Evolutionary conservation across 2,329 filamentous ascomycete species (phyloP).

Genomic region (Alternaria conjuncta): DNA sequence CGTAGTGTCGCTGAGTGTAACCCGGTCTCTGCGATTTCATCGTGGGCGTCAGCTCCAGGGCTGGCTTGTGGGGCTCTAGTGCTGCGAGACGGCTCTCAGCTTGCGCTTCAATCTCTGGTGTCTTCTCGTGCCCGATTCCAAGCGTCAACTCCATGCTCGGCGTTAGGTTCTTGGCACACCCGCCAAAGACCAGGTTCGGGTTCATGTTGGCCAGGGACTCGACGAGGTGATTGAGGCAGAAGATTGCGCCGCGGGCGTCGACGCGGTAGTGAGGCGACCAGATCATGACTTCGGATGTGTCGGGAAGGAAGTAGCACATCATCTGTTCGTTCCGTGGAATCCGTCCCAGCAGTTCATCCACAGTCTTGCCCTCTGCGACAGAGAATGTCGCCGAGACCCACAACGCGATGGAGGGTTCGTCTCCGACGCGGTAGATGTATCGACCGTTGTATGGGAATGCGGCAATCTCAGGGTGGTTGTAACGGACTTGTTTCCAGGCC

Average conservation of each 20-base stretch:
- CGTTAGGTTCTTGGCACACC: conserved; percentile 32
- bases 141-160: conserved; percentile 31
- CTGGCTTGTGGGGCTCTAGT: conserved; percentile 24
- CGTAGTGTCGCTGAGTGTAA: conserved; percentile 8
- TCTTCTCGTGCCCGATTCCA: conserved; percentile 18
- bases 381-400: conserved; percentile 35
- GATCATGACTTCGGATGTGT: conserved; percentile 30
- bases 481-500: conserved; percentile 37
- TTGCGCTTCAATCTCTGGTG: conserved; percentile 21
- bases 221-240: conserved; percentile 31
- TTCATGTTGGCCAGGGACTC: conserved; percentile 25
- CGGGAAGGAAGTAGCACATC: conserved; percentile 31
- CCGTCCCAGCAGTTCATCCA: conserved; percentile 28
- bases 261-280: conserved; percentile 34
- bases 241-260: conserved; percentile 33
- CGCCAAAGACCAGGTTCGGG: conserved; percentile 24
- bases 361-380: conserved; percentile 19
- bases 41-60: conserved; percentile 24
- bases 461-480: conserved; percentile 33
- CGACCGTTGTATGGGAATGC: conserved; percentile 33
- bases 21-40: conserved; percentile 14
- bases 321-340: conserved; percentile 36
- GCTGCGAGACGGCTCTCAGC: conserved; percentile 24
- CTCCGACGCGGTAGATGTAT: conserved; percentile 32
- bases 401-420: conserved; percentile 24